Evolutionary conservation across 306 rosid genomes (phyloP).

Genomic region (Vigna reflexopilosa): DNA sequence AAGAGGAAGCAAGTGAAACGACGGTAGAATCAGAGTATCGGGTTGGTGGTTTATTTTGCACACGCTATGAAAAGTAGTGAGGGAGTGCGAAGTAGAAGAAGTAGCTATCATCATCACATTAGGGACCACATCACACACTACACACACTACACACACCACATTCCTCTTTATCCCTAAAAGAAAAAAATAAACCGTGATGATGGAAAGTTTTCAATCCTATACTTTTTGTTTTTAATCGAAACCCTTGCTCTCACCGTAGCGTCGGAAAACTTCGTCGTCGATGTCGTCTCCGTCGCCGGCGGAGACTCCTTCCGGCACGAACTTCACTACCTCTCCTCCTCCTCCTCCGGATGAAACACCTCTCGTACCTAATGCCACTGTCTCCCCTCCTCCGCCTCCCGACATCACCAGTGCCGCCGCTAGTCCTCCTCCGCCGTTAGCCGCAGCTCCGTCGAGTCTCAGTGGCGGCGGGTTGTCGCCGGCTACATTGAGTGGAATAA

Average conservation of each 20-base stretch:
- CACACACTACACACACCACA: neutral
- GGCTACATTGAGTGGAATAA: constrained; percentile 30
- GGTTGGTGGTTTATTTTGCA: neutral
- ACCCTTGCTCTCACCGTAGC: constrained; percentile 6
- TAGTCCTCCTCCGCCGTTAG: neutral
- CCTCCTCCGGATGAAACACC: neutral
- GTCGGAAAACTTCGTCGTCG: neutral
- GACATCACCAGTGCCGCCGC: neutral
- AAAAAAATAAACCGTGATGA: neutral
- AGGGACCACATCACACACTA: neutral
- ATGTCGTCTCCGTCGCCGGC: constrained; percentile 30
- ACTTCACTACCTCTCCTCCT: neutral
- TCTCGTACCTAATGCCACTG: neutral
- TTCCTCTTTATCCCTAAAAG: neutral
- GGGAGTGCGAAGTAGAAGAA: neutral
- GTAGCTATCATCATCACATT: neutral
- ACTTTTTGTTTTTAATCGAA: neutral
- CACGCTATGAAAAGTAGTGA: neutral
- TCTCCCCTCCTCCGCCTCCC: neutral
- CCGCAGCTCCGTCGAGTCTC: neutral
- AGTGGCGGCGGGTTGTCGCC: neutral
- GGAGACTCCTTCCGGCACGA: neutral
- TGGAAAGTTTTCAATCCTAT: neutral
- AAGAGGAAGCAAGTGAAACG: neutral
- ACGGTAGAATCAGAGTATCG: neutral